Evolutionary conservation across 345 rosid species (phyloP).

Genomic region (Melaleuca alternifolia): DNA sequence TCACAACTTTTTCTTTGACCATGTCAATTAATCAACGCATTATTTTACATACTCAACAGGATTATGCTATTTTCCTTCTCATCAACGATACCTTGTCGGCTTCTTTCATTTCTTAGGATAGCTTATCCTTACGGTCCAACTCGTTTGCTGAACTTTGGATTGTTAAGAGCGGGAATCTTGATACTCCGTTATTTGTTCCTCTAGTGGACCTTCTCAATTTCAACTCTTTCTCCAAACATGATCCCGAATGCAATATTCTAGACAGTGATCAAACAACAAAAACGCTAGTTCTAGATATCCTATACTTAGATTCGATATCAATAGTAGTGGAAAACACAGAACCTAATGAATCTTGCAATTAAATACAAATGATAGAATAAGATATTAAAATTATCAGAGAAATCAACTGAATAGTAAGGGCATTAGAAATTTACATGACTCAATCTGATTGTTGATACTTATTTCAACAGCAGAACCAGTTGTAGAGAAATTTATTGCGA

Average conservation of each 20-base stretch:
- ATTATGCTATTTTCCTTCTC: neutral
- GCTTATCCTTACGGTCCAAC: no score
- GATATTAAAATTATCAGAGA: neutral
- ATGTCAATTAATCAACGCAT: neutral
- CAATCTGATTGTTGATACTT: neutral
- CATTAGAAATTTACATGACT: neutral
- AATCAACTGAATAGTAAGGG: neutral
- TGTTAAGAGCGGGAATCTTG: no score
- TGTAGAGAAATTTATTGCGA: no score
- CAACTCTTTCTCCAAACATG: no score
- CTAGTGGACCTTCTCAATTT: no score
- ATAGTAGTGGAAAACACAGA: neutral
- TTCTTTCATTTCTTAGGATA: no score
- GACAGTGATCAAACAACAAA: no score
- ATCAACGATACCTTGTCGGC: no score
- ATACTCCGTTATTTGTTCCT: no score
- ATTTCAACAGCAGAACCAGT: neutral
- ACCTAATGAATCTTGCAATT: neutral
- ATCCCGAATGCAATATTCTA: no score
- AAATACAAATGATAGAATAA: no score
- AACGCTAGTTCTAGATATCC: neutral
- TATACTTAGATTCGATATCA: neutral
- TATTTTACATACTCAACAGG: neutral
- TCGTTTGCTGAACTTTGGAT: no score
- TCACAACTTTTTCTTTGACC: neutral